phyloP scores from a whole-genome alignment of 176 grass and related monocot species.

The Chloris gayana region DNA sequence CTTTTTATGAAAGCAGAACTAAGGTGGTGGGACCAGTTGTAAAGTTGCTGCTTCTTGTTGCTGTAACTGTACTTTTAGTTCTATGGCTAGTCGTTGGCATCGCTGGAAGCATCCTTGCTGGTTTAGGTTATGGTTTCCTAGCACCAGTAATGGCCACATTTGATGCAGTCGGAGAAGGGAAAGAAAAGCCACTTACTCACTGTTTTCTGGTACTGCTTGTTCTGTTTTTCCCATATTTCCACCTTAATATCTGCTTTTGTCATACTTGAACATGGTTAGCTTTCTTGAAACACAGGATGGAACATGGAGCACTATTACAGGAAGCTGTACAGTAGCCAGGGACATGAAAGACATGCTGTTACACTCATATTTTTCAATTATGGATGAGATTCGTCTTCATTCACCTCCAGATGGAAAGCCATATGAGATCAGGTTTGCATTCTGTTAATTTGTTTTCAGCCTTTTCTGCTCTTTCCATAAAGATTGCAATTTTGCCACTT shows the following conservation, averaged over 20 bases:
- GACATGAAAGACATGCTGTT: slow-evolving; percentile 77
- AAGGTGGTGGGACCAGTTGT: slow-evolving; percentile 80
- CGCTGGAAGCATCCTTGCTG: slow-evolving; percentile 62
- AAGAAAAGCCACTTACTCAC: slow-evolving; percentile 63
- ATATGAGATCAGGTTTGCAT: slow-evolving; percentile 90
- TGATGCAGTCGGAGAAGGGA: slow-evolving; percentile 92
- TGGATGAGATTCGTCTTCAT: slow-evolving; percentile 76
- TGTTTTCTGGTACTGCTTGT: slow-evolving; percentile 69
- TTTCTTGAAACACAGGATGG: slow-evolving; percentile 73
- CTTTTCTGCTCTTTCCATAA: slow-evolving; percentile 9
- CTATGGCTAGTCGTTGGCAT: slow-evolving; percentile 70
- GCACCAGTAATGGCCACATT: slow-evolving; percentile 88
- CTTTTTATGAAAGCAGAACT: slow-evolving; percentile 73
- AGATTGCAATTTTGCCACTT: neutral
- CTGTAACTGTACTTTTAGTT: slow-evolving; percentile 46
- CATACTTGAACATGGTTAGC: slow-evolving; percentile 13
- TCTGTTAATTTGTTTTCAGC: slow-evolving; percentile 15
- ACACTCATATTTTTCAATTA: slow-evolving; percentile 84
- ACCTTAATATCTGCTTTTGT: neutral
- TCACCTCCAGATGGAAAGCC: slow-evolving; percentile 58
- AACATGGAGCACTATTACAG: slow-evolving; percentile 88
- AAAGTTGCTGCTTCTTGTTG: slow-evolving; percentile 67
- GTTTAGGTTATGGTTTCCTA: slow-evolving; percentile 77
- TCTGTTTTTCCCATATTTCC: neutral
- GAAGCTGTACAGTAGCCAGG: slow-evolving; percentile 77